Evolutionary conservation across 2,329 filamentous ascomycete species (phyloP).

Genomic region (Cladophialophora exuberans): DNA sequence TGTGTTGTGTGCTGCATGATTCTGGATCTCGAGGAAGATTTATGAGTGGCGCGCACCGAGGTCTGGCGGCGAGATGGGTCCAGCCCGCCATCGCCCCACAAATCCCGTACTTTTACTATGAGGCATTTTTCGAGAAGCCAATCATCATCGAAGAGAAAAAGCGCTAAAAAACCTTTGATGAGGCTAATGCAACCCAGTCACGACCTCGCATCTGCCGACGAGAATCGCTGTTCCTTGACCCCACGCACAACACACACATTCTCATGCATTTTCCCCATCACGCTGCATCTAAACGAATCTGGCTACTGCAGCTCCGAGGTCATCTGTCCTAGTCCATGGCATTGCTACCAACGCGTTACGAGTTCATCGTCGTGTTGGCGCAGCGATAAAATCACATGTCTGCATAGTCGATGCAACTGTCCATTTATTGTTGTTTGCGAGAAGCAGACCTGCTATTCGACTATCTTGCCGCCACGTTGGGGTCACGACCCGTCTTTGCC

Average conservation of each 20-base stretch:
- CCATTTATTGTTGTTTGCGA: background rate
- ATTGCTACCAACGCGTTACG: no score
- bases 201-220: slow-evolving; percentile 9
- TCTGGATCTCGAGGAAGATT: slow-evolving; percentile 8
- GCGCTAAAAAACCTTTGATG: no score
- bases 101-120: slow-evolving; percentile 22
- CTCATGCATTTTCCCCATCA: background rate
- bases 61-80: slow-evolving; percentile 6
- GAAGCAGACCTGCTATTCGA: background rate
- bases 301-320: no score
- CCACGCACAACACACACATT: slow-evolving; percentile 3
- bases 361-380: no score
- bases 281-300: no score
- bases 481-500: no score
- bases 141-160: slow-evolving; percentile 14
- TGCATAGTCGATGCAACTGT: background rate
- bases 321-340: no score
- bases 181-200: slow-evolving; percentile 25
- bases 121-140: slow-evolving; percentile 30
- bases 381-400: background rate
- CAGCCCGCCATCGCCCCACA: slow-evolving; percentile 2
- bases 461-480: background rate
- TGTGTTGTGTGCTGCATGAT: slow-evolving; percentile 1
- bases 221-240: slow-evolving; percentile 1
- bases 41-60: slow-evolving; percentile 2